Conservation (phyloP, 2,329 filamentous ascomycete species). For the Seiridium unicorne region DNA sequence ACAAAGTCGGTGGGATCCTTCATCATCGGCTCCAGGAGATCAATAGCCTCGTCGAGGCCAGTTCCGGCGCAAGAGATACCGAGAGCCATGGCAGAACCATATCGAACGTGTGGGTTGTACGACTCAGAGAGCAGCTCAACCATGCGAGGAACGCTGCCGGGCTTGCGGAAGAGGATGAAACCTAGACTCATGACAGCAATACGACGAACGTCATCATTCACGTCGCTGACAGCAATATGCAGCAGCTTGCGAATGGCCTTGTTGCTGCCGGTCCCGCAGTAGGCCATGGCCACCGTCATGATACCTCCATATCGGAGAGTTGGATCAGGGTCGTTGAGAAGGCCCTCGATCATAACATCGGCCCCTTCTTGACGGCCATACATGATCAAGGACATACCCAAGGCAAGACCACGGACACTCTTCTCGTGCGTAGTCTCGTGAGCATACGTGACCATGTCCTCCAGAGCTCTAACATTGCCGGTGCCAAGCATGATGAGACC, state of each 20-base stretch:
- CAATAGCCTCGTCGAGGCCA: constrained; percentile 92
- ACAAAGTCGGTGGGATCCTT: constrained; percentile 99
- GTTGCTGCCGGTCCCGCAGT: constrained; percentile 97
- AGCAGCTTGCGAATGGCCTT: constrained; percentile 95
- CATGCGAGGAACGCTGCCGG: constrained; percentile 95
- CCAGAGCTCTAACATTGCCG: constrained; percentile 88
- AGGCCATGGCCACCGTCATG: constrained; percentile 96
- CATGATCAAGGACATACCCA: constrained; percentile 99
- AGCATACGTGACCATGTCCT: constrained; percentile 97
- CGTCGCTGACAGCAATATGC: constrained; percentile 95
- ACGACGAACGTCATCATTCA: constrained; percentile 94
- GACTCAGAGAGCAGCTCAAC: constrained; percentile 97
- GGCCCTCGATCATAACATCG: constrained; percentile 89
- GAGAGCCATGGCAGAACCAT: constrained; percentile 96
- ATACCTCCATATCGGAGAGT: constrained; percentile 95
- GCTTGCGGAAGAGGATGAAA: constrained; percentile 98
- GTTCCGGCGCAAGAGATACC: constrained; percentile 98
- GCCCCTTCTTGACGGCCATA: constrained; percentile 93
- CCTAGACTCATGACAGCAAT: constrained; percentile 97
- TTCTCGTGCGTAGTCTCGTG: constrained; percentile 99
- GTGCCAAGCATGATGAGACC: constrained; percentile 97
- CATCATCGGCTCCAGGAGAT: constrained; percentile 97
- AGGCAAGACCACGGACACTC: constrained; percentile 90
- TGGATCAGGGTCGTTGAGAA: constrained; percentile 90
- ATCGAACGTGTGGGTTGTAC: constrained; percentile 97